These are phyloP conservation scores for Modicella reniformis DNA, from an alignment of 371 early-diverging fungal genomes.

Conservation along the genomic window DNA sequence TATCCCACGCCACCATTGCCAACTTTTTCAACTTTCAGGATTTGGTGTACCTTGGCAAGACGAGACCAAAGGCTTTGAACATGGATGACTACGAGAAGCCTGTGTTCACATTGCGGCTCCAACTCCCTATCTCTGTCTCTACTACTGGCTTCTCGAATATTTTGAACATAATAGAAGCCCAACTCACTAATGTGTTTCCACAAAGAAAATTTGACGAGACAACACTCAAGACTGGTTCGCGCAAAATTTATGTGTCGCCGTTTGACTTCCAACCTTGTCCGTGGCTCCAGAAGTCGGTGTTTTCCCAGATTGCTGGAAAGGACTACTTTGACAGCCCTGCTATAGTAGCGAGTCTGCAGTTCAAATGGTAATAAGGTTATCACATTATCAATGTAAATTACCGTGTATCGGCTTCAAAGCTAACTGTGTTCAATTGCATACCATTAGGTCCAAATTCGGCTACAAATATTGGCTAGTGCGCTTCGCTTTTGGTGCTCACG, in stretches of 20 bases:
- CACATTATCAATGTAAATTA: no score
- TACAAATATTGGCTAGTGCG: not conserved
- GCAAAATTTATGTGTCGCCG: slow-evolving; percentile 38
- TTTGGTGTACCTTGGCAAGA: slow-evolving; percentile 14
- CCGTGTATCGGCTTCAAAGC: not conserved
- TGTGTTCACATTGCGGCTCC: slow-evolving; percentile 38
- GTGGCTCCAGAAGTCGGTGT: slow-evolving; percentile 26
- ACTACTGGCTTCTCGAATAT: not conserved
- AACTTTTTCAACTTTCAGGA: slow-evolving; percentile 13
- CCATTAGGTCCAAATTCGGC: not conserved
- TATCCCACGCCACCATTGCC: slow-evolving; percentile 43
- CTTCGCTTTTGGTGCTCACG: not conserved
- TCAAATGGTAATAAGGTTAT: slow-evolving; percentile 51
- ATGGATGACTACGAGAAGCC: slow-evolving; percentile 40
- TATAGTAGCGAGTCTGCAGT: slow-evolving; percentile 29
- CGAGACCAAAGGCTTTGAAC: slow-evolving; percentile 18
- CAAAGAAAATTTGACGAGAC: not conserved
- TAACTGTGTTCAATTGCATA: not conserved
- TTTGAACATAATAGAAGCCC: no score
- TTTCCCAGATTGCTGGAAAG: slow-evolving; percentile 33
- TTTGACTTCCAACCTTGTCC: slow-evolving; percentile 19
- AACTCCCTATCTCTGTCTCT: slow-evolving; percentile 29
- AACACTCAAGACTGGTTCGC: not conserved
- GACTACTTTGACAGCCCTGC: slow-evolving; percentile 47
- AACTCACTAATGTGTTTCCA: no score